A percentile compares a stretch with the other conserved stretches of the same genome.
Evolutionary conservation across 1,284 basidiomycete genomes (phyloP).

Genomic region (Leccinum angustisporum): DNA sequence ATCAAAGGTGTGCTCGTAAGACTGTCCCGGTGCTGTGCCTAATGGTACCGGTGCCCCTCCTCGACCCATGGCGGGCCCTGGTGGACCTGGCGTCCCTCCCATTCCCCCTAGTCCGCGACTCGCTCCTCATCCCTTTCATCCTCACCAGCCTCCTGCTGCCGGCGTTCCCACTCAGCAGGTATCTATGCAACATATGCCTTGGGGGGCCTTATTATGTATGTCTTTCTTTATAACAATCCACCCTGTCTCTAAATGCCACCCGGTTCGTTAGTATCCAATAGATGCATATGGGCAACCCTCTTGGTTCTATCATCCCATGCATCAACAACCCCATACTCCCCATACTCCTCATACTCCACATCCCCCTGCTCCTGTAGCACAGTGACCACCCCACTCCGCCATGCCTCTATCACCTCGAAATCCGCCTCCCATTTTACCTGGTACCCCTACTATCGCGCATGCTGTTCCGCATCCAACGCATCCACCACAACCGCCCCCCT

Average conservation of each 20-base stretch:
- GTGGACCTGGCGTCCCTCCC: slow-evolving; percentile 36
- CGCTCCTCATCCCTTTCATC: slow-evolving; percentile 55
- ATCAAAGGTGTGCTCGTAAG: too few species aligned
- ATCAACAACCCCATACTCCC: slow-evolving; percentile 40
- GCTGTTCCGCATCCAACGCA: slow-evolving; percentile 48
- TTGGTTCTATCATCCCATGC: slow-evolving; percentile 38
- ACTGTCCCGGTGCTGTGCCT: slow-evolving; percentile 39
- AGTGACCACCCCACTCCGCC: slow-evolving; percentile 42
- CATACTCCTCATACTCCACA: slow-evolving; percentile 29
- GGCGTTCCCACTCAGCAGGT: slow-evolving; percentile 44
- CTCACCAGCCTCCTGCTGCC: slow-evolving; percentile 46
- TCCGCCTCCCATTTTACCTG: slow-evolving; percentile 51
- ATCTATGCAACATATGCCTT: slow-evolving; percentile 38
- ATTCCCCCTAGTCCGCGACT: slow-evolving; percentile 63
- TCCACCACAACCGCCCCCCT: slow-evolving; percentile 50
- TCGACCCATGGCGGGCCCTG: slow-evolving; percentile 51
- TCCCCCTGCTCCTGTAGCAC: slow-evolving; percentile 27
- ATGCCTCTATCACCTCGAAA: slow-evolving; percentile 68
- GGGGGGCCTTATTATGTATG: slow-evolving; percentile 38
- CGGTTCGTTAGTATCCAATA: slow-evolving; percentile 22
- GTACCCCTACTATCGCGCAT: slow-evolving; percentile 64
- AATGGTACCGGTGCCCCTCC: slow-evolving; percentile 61
- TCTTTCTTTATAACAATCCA: slow-evolving; percentile 27
- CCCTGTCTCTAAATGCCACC: slow-evolving; percentile 15
- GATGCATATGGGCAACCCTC: slow-evolving; percentile 28